Base-by-base conservation (phyloP, 345 rosid species). In the Nasturtium officinale region DNA sequence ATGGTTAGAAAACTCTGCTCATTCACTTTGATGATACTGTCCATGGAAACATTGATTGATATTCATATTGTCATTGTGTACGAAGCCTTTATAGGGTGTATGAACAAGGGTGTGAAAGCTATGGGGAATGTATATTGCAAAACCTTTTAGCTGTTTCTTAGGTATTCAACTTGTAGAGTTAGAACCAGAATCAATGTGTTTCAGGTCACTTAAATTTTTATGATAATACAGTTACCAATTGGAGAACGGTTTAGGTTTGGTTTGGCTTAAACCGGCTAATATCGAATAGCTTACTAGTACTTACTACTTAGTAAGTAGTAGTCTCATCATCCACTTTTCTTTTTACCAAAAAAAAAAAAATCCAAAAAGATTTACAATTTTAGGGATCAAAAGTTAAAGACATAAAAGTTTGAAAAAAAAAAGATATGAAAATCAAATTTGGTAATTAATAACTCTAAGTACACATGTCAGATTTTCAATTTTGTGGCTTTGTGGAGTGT, bases 131-230 rank as follows among this genome's bases (percentile, higher is more conserved):
- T 75, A 75, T 15, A 59, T 67, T 60, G 51, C 37, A 23, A 38
- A 28, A 29, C 35, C 47, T 58, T 67, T 59, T 3, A 51, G 28
- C 21, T 67, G 73, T 74, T 67, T 58, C 67, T 40, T 74, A 74
- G 67, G 55, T 66, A 40, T 67, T 67, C 47, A 67, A 48, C 55
- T 67, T 75, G 78, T 75, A 75, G 50, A 74, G 73, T 66, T 74
- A 65, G 65, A 66, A 74, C 43, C 32, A 48, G 33, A 25, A 29
- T 59, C 73, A 50, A 1, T 23, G 65, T 65, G 65, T 65, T 59
- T 59, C 53, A 65, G 8, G 10, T 66, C 57, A 48, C 43, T 58
- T 29, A 13, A 23, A 8, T 16, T 65, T 38, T 9, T 7, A 9
- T 58, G 23, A 17, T n/a, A n/a, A n/a, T n/a, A n/a, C n/a, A n/a